A percentile compares a stretch with the other conserved stretches of the same genome.
Conservation (phyloP, 192 early-diverging fungal species). For the Backusella psychrophila region DNA sequence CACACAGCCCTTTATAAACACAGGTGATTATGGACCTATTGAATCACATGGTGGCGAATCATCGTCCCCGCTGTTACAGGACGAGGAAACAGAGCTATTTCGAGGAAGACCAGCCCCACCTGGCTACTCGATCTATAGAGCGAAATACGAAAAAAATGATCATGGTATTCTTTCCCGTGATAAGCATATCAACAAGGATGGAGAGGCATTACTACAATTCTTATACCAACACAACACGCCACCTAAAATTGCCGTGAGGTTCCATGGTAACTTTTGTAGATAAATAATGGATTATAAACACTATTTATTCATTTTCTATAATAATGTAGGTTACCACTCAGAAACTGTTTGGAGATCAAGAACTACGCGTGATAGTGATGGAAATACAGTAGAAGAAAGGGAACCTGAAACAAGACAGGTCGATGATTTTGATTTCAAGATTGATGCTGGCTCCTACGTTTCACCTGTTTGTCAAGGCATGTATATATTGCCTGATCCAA, state of each 20-base stretch:
- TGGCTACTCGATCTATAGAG: slow-evolving; percentile 28
- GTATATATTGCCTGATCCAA: slow-evolving; percentile 31
- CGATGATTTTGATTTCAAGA: slow-evolving; percentile 32
- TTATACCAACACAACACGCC: slow-evolving; percentile 30
- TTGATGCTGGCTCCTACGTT: slow-evolving; percentile 34
- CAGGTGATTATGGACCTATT: background rate
- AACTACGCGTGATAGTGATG: slow-evolving; percentile 18
- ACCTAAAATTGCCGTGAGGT: slow-evolving; percentile 24
- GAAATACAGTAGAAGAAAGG: slow-evolving; percentile 22
- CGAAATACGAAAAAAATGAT: slow-evolving; percentile 8
- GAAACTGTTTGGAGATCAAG: slow-evolving; percentile 24
- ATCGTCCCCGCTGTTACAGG: background rate
- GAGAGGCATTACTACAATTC: slow-evolving; percentile 34
- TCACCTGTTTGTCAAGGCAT: slow-evolving; percentile 30
- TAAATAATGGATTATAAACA: background rate
- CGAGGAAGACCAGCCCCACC: slow-evolving; percentile 27
- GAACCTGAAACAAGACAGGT: slow-evolving; percentile 25
- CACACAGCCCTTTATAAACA: background rate
- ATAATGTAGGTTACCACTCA: slow-evolving; percentile 25
- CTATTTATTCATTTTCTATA: background rate
- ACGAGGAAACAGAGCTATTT: background rate
- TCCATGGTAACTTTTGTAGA: background rate
- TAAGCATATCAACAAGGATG: slow-evolving; percentile 34
- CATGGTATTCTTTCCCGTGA: slow-evolving; percentile 33
- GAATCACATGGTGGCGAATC: background rate